phyloP scores from a whole-genome alignment of 805 yeast genomes.

The Zygoascus flipseniorum region DNA sequence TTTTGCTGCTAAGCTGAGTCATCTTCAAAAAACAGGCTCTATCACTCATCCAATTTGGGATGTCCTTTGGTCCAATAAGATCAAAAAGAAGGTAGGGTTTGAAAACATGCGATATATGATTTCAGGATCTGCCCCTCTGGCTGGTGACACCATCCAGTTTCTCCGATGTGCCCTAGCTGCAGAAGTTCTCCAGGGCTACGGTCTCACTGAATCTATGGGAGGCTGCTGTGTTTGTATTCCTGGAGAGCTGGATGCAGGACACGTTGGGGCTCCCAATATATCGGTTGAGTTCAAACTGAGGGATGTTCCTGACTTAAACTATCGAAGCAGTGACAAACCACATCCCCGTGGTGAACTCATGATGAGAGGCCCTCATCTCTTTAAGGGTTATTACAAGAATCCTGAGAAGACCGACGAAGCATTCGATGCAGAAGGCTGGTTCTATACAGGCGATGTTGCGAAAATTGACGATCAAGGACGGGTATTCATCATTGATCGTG shows the following conservation, averaged over 20 bases:
- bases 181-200: conserved; percentile 61
- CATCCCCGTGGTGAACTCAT: conserved; percentile 50
- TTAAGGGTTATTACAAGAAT: conserved; percentile 47
- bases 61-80: conserved; percentile 33
- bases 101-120: conserved; percentile 34
- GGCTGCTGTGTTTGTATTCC: conserved; percentile 38
- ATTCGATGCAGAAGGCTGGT: conserved; percentile 56
- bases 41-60: conserved; percentile 33
- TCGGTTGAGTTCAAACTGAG: conserved; percentile 50
- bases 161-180: conserved; percentile 50
- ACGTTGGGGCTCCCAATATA: conserved; percentile 52
- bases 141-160: conserved; percentile 52
- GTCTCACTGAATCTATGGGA: conserved; percentile 65
- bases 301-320: conserved; percentile 58
- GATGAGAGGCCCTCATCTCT: conserved; percentile 57
- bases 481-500: conserved; percentile 58
- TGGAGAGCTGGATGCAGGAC: conserved; percentile 41
- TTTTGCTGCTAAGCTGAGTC: conserved; percentile 33
- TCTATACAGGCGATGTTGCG: conserved; percentile 60
- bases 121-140: conserved; percentile 65
- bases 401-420: conserved; percentile 45
- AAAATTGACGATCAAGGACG: conserved; percentile 44
- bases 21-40: conserved; percentile 29
- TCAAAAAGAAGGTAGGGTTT: conserved; percentile 40
- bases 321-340: conserved; percentile 34